Evolutionary conservation across 768 basidiomycete genomes (phyloP), one percentile per base, ranked within the genome.

Genomic region (Macrocybe gigantea): DNA sequence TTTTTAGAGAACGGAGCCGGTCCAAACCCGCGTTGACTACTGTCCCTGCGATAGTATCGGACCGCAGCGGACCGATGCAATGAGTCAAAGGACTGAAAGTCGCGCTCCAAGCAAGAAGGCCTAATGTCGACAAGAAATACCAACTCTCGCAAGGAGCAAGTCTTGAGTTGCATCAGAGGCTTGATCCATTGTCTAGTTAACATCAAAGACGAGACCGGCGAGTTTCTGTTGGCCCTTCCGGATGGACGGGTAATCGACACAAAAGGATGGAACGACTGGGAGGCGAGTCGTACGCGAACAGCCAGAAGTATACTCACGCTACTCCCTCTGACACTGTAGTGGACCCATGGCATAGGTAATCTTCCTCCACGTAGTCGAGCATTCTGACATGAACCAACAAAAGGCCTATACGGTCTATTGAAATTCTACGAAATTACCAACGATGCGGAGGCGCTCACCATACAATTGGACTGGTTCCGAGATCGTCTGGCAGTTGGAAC

Each of bases 191-290:
- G 70, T 44, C 61, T 74, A 9, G 74, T 79, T 48, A 74, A 75
- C 48, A 77, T 80, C 60, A 67, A 74, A 49, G 79, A 79, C 58
- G 68, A 69, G 51, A 72, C 69, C 0, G 77, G 78, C 34, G 69
- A 77, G 56, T 79, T 74, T 60, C 57, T 80, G 13, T 55, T 77
- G 58, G 62, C 66, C 9, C 59, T 77, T n/a, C 61, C 63, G 10
- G 75, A 79, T 58, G 77, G 77, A 5, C 67, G 75, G 29, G 58
- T 74, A 35, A 76, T 80, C 37, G 77, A 81, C 51, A 80, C 78
- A 1, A 80, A 80, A 51, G 74, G 74, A 6, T 80, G 77, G 77
- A 68, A 75, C 47, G 75, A 77, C 46, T 80, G 78, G 77, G 76
- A 79, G 59, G 70, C 66, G 38, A 49, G 63, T 49, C 31, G 11